These are phyloP conservation scores for Flaveria floridana DNA, from an alignment of 140 eudicot genomes.

Conservation along the genomic window DNA sequence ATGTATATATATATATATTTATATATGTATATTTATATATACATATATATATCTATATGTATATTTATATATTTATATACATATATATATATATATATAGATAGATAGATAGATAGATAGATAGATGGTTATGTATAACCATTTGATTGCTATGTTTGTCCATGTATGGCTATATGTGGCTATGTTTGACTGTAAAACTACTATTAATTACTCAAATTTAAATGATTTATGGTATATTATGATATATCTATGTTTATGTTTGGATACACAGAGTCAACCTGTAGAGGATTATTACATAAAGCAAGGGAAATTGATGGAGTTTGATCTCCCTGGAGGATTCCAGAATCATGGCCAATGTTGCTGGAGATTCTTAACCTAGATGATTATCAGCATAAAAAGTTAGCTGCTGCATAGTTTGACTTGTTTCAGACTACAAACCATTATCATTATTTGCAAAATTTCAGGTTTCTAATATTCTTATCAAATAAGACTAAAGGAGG, in stretches of 20 bases:
- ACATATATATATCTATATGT: too few relatives aligned
- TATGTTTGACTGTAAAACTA: neutral
- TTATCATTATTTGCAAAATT: slow-evolving; percentile 11
- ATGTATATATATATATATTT: too few relatives aligned
- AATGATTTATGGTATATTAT: slow-evolving; percentile 1
- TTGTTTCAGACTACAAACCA: neutral
- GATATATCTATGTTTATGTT: neutral
- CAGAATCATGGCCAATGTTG: slow-evolving; percentile 86
- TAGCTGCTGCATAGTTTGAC: slow-evolving; percentile 51
- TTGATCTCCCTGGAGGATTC: slow-evolving; percentile 79
- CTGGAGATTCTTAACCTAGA: slow-evolving; percentile 69
- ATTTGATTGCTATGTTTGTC: neutral
- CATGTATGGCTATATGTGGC: neutral
- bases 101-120: too few relatives aligned
- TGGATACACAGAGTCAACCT: slow-evolving; percentile 62
- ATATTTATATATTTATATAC: too few relatives aligned
- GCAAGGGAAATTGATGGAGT: slow-evolving; percentile 64
- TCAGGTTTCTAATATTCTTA: slow-evolving; percentile 10
- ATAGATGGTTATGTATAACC: neutral
- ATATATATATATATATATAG: too few relatives aligned
- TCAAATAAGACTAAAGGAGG: slow-evolving; percentile 6
- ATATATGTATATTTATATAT: too few relatives aligned
- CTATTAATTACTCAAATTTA: neutral
- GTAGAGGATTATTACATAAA: slow-evolving; percentile 68
- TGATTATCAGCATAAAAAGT: slow-evolving; percentile 60